Conservation (phyloP, 2,329 filamentous ascomycete species). For the Dactylellina leptospora region DNA sequence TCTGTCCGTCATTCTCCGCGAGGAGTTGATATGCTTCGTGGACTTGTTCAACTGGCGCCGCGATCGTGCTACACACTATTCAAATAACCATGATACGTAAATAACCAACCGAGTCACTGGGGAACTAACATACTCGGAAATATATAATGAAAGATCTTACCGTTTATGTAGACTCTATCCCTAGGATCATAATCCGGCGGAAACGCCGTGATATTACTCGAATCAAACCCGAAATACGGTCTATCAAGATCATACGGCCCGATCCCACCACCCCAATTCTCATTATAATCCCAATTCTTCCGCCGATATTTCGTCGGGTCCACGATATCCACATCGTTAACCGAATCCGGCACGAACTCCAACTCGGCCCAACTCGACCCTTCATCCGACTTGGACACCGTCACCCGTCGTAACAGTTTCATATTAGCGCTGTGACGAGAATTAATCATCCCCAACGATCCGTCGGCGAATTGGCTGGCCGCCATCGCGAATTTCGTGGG, state of each 20-base stretch:
- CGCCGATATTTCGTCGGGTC: neutral
- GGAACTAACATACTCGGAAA: neutral
- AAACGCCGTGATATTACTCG: neutral
- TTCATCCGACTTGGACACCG: neutral
- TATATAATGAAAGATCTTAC: neutral
- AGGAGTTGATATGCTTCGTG: neutral
- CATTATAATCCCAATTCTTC: neutral
- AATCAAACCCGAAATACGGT: neutral
- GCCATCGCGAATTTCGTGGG: constrained; percentile 9
- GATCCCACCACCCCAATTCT: neutral
- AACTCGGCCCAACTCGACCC: constrained; percentile 9
- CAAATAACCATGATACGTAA: neutral
- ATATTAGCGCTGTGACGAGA: constrained; percentile 2
- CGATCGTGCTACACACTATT: neutral
- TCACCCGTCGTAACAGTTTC: constrained; percentile 5
- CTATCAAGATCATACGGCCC: neutral
- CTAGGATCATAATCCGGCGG: neutral
- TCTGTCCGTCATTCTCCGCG: neutral
- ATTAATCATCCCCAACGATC: constrained; percentile 3
- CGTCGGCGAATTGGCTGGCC: neutral
- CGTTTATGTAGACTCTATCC: constrained; percentile 15
- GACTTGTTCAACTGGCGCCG: neutral
- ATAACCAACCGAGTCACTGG: too few relatives aligned
- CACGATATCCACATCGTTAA: neutral
- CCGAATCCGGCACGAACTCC: constrained; percentile 17